A percentile compares a stretch with the other conserved stretches of the same genome.
These are phyloP conservation scores for Aureobasidium sp. DNA, from an alignment of 2,329 filamentous ascomycete genomes.

Conservation along the genomic window DNA sequence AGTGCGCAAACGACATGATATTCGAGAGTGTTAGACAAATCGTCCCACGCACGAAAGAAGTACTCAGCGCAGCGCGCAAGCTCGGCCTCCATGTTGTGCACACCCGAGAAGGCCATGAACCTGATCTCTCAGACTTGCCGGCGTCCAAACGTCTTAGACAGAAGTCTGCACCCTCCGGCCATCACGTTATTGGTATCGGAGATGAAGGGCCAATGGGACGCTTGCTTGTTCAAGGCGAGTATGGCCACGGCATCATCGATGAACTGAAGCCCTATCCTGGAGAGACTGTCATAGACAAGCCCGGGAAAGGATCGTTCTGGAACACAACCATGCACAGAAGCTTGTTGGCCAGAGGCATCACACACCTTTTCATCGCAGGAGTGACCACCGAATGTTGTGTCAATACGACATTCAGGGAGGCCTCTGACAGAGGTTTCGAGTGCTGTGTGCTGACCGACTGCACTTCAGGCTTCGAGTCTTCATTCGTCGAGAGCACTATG, in stretches of 20 bases:
- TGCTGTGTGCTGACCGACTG: slow-evolving; percentile 60
- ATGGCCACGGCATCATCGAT: slow-evolving; percentile 62
- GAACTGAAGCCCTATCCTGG: slow-evolving; percentile 57
- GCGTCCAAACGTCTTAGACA: slow-evolving; percentile 58
- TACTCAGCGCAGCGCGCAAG: slow-evolving; percentile 47
- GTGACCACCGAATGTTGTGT: slow-evolving; percentile 68
- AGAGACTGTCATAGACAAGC: slow-evolving; percentile 64
- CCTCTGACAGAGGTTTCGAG: slow-evolving; percentile 67
- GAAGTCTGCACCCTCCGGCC: slow-evolving; percentile 49
- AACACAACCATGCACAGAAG: slow-evolving; percentile 60
- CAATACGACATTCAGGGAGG: slow-evolving; percentile 61
- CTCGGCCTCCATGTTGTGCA: slow-evolving; percentile 54
- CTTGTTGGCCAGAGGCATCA: slow-evolving; percentile 61
- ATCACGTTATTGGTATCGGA: slow-evolving; percentile 55
- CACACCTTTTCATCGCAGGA: slow-evolving; percentile 63
- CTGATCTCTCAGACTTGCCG: slow-evolving; percentile 59
- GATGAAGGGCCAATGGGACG: slow-evolving; percentile 61
- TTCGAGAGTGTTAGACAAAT: slow-evolving; percentile 32
- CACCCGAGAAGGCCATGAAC: slow-evolving; percentile 55
- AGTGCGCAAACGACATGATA: slow-evolving; percentile 45
- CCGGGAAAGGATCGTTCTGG: slow-evolving; percentile 67
- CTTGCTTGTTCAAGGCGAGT: slow-evolving; percentile 59
- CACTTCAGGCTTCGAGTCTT: slow-evolving; percentile 54
- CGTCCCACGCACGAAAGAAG: slow-evolving; percentile 32
- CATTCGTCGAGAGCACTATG: slow-evolving; percentile 53